Evolutionary conservation across 2,329 filamentous ascomycete species (phyloP).

Genomic region (Fusarium pininemorale): DNA sequence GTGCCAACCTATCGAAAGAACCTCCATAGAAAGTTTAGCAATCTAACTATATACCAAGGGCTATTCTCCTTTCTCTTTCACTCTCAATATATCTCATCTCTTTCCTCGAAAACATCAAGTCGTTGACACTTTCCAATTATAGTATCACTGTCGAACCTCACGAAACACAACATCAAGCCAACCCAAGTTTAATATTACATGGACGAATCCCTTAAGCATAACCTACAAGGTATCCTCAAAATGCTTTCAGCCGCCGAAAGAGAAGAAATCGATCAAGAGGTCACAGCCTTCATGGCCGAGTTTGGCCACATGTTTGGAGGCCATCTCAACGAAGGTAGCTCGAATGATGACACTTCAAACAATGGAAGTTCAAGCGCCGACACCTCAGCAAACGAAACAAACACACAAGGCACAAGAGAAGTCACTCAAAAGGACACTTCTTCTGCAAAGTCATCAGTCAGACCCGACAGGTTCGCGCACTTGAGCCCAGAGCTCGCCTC

Average conservation of each 20-base stretch:
- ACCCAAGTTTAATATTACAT: too few relatives aligned
- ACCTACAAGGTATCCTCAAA: not conserved
- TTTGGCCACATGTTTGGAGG: not conserved
- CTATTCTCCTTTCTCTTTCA: not conserved
- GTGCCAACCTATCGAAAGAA: not conserved
- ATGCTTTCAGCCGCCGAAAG: not conserved
- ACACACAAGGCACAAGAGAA: not conserved
- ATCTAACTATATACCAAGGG: not conserved
- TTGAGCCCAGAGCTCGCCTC: not conserved
- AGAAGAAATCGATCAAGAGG: not conserved
- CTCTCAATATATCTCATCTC: not conserved
- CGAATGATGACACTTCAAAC: not conserved
- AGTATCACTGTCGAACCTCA: not conserved
- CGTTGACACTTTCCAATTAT: not conserved
- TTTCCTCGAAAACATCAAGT: not conserved
- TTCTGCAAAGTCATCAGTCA: too few relatives aligned
- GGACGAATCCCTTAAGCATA: too few relatives aligned
- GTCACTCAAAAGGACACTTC: rapidly evolving
- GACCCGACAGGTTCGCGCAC: not conserved
- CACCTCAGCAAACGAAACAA: not conserved
- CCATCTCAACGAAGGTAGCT: not conserved
- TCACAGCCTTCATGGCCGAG: not conserved
- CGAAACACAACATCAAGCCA: not conserved
- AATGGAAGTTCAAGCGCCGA: not conserved
- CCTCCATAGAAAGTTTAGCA: not conserved